Percentiles rank a stretch among this genome's conserved stretches.
phyloP scores from a whole-genome alignment of 306 rosid species.

The Dryas drummondii region DNA sequence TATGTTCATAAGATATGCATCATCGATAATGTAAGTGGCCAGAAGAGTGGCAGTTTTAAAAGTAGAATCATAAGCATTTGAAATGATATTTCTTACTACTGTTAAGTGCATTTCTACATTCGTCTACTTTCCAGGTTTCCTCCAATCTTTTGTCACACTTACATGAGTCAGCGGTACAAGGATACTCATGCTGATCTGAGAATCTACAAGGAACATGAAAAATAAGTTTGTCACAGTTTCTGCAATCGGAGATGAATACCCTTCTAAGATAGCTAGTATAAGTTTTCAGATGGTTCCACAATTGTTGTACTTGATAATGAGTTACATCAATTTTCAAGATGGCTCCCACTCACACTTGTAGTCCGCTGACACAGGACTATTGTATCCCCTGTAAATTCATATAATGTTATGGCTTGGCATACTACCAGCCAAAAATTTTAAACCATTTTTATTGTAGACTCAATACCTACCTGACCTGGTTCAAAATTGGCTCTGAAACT shows the following conservation, averaged over 20 bases:
- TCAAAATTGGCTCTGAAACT: too few species aligned
- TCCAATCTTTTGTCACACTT: conserved; percentile 60
- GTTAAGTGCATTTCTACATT: background rate
- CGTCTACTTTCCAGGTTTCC: conserved; percentile 53
- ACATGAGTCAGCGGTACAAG: conserved; percentile 64
- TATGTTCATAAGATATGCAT: background rate
- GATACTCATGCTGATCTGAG: conserved; percentile 67
- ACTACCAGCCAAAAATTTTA: background rate
- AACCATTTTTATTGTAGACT: too few species aligned
- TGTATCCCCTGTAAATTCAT: background rate
- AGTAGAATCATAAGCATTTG: background rate
- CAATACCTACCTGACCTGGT: too few species aligned
- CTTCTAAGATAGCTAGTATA: background rate
- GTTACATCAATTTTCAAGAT: background rate
- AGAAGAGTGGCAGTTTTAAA: background rate
- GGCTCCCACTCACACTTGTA: too few species aligned
- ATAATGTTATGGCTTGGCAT: background rate
- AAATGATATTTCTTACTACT: background rate
- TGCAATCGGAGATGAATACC: conserved; percentile 11
- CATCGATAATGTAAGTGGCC: background rate
- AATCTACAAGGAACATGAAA: conserved; percentile 37
- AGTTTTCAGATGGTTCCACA: background rate
- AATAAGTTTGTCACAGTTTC: conserved; percentile 6
- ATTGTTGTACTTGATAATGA: background rate
- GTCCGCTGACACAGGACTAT: too few species aligned